phyloP scores from a whole-genome alignment of 2,329 filamentous ascomycete species.

The Penicillium frequentans region DNA sequence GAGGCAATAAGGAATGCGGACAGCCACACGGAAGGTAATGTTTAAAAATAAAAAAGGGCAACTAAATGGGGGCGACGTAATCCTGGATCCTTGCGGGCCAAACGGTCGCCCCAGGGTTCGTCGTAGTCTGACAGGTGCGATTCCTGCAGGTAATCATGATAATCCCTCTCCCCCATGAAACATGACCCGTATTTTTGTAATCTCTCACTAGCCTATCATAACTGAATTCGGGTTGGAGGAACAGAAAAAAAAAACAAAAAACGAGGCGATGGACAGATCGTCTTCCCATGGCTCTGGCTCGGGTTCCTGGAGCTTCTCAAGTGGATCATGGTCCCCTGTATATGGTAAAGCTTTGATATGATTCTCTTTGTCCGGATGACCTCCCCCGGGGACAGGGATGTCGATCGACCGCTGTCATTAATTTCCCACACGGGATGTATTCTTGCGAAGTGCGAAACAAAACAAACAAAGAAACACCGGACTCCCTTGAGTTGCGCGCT shows the following conservation, averaged over 20 bases:
- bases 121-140: slow-evolving; percentile 19
- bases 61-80: slow-evolving; percentile 2
- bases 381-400: slow-evolving; percentile 5
- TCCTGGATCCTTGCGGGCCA: slow-evolving; percentile 18
- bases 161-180: not conserved
- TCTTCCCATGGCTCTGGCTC: slow-evolving; percentile 15
- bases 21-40: not conserved
- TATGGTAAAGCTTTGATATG: not conserved
- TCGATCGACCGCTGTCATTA: slow-evolving; percentile 5
- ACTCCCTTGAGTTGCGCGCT: not conserved
- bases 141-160: slow-evolving; percentile 16
- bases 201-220: not conserved
- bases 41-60: not conserved
- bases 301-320: slow-evolving; percentile 14
- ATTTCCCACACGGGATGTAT: slow-evolving; percentile 1
- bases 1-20: not conserved
- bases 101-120: slow-evolving; percentile 29
- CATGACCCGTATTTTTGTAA: slow-evolving; percentile 2
- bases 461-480: not conserved
- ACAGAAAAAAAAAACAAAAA: not conserved
- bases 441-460: not conserved
- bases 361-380: not conserved
- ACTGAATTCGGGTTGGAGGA: not conserved
- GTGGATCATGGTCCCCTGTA: slow-evolving; percentile 4
- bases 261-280: slow-evolving; percentile 12